phyloP scores from a whole-genome alignment of 441 rosid species.

The Euphorbia schlechtendalii region DNA sequence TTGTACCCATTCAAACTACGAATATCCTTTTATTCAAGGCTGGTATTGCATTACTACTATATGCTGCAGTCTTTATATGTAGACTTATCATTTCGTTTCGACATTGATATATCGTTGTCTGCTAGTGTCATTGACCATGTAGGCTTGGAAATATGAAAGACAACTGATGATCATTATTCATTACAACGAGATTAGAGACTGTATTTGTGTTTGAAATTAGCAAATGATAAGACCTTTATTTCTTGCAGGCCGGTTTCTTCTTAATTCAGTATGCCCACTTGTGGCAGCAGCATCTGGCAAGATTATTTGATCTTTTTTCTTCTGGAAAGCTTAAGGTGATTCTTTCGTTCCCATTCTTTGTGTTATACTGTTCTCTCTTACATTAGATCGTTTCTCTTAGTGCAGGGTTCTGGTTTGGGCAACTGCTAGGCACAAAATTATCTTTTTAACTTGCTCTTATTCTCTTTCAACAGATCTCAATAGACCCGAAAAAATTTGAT shows the following conservation, averaged over 20 bases:
- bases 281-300: conserved; percentile 82
- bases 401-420: neutral
- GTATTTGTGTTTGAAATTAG: neutral
- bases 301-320: conserved; percentile 55
- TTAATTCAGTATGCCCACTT: conserved; percentile 59
- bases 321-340: conserved; percentile 84
- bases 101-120: neutral
- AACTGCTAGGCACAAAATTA: neutral
- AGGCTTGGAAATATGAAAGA: neutral
- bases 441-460: neutral
- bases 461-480: conserved; percentile 38
- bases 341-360: neutral
- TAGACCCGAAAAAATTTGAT: conserved; percentile 49
- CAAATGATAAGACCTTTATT: neutral
- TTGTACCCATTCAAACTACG: conserved; percentile 28
- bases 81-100: neutral
- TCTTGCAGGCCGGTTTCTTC: conserved; percentile 85
- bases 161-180: neutral
- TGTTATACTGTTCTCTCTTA: neutral
- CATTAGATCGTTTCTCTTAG: neutral
- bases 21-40: neutral
- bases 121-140: neutral
- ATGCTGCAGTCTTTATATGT: neutral
- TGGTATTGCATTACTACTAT: neutral
- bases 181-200: neutral